These are phyloP conservation scores for Verticillium tricorpus DNA, from an alignment of 2,329 filamentous ascomycete genomes.

Conservation along the genomic window DNA sequence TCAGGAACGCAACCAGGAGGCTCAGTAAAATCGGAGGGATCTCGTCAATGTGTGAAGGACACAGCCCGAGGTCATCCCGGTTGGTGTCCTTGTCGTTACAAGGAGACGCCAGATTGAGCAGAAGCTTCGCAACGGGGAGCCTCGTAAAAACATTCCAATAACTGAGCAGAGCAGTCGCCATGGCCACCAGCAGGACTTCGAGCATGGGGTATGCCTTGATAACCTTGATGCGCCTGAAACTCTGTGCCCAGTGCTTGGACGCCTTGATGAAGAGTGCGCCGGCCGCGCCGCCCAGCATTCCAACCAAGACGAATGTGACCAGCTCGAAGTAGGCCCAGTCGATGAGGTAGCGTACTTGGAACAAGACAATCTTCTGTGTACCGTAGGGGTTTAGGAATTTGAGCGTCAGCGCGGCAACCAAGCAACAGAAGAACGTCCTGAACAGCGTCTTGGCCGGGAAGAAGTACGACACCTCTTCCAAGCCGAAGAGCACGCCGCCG, in stretches of 20 bases:
- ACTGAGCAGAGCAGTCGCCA: slow-evolving; percentile 77
- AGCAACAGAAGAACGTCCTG: slow-evolving; percentile 97
- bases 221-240: slow-evolving; percentile 72
- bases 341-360: slow-evolving; percentile 82
- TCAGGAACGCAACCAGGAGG: slow-evolving; percentile 73
- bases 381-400: slow-evolving; percentile 97
- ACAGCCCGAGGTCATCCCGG: slow-evolving; percentile 67
- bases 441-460: slow-evolving; percentile 97
- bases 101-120: slow-evolving; percentile 86
- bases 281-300: slow-evolving; percentile 75
- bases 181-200: slow-evolving; percentile 82
- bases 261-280: slow-evolving; percentile 97
- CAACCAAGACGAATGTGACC: slow-evolving; percentile 77
- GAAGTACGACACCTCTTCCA: slow-evolving; percentile 96
- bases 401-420: slow-evolving; percentile 82
- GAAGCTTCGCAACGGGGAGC: slow-evolving; percentile 81
- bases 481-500: slow-evolving; percentile 83
- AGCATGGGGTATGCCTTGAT: slow-evolving; percentile 83
- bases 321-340: slow-evolving; percentile 97
- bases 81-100: slow-evolving; percentile 67
- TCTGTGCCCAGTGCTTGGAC: slow-evolving; percentile 81
- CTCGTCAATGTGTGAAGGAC: slow-evolving; percentile 65
- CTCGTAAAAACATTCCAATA: slow-evolving; percentile 95
- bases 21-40: slow-evolving; percentile 74
- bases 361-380: slow-evolving; percentile 93